These are phyloP conservation scores for Irpex lacteus DNA, from an alignment of 1,284 basidiomycete genomes.

Conservation along the genomic window DNA sequence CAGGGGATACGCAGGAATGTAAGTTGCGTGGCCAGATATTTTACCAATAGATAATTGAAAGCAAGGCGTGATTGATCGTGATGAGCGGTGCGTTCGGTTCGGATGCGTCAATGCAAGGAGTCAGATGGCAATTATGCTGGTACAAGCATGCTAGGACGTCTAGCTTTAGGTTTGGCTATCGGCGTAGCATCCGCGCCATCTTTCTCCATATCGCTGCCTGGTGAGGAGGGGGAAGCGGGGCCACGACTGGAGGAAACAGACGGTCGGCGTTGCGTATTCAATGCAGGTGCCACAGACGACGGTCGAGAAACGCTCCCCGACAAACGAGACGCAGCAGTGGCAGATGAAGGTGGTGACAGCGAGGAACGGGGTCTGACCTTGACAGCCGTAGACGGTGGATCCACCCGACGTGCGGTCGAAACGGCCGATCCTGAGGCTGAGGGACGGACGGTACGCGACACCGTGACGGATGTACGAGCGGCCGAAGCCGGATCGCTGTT, in stretches of 20 bases:
- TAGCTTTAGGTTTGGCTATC: constrained; percentile 10
- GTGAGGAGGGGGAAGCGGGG: constrained; percentile 28
- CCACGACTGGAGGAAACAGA: constrained; percentile 22
- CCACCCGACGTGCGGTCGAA: constrained; percentile 21
- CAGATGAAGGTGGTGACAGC: constrained; percentile 11
- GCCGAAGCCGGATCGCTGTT: constrained; percentile 23
- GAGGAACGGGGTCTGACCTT: constrained; percentile 11
- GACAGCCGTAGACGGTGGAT: constrained; percentile 41
- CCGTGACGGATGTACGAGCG: constrained; percentile 17
- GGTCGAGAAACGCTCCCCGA: constrained; percentile 12
- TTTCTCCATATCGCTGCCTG: constrained; percentile 42
- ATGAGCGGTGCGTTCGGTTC: not conserved
- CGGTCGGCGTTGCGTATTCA: constrained; percentile 18
- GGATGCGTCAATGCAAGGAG: not conserved
- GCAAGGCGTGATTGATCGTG: not conserved
- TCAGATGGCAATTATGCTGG: constrained; percentile 6
- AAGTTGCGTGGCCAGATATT: constrained; percentile 7
- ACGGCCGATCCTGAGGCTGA: constrained; percentile 40
- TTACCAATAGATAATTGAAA: constrained; percentile 13
- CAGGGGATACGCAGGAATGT: not conserved
- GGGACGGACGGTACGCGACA: constrained; percentile 47
- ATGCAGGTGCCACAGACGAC: constrained; percentile 14
- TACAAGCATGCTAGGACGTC: constrained; percentile 6
- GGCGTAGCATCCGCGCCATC: constrained; percentile 38
- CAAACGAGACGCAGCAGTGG: constrained; percentile 23